A percentile compares a stretch with the other conserved stretches of the same genome.
phyloP scores from a whole-genome alignment of 2,329 filamentous ascomycete genomes.

The Ascochyta lentis region DNA sequence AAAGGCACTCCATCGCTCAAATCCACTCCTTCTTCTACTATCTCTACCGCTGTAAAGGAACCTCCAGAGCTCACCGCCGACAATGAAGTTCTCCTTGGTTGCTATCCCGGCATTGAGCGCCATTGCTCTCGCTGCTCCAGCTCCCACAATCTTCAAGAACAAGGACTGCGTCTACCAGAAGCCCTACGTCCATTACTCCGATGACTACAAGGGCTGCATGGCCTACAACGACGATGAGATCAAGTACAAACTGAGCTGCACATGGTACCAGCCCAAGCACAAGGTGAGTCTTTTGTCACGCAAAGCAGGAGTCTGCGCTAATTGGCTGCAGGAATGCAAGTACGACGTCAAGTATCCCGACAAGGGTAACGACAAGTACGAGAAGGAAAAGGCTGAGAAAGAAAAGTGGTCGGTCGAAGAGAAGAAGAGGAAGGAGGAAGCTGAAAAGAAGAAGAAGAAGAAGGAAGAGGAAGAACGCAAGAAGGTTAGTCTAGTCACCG shows the following conservation, averaged over 20 bases:
- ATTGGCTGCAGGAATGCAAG: background rate
- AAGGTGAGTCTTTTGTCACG: background rate
- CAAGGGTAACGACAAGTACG: background rate
- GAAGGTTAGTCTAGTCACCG: background rate
- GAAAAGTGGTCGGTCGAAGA: background rate
- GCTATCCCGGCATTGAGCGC: slow-evolving; percentile 4
- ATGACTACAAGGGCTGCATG: slow-evolving; percentile 5
- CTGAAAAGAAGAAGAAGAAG: background rate
- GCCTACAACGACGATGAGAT: slow-evolving; percentile 9
- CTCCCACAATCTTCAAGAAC: background rate
- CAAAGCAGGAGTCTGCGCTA: background rate
- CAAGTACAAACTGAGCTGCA: slow-evolving; percentile 4
- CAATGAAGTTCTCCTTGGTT: slow-evolving; percentile 5
- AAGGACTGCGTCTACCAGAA: slow-evolving; percentile 8
- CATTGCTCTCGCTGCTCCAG: slow-evolving; percentile 6
- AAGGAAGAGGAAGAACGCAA: background rate
- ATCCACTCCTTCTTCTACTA: background rate
- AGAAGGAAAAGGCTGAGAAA: background rate
- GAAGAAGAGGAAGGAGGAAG: too few relatives aligned
- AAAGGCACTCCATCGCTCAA: background rate
- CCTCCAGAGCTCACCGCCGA: background rate
- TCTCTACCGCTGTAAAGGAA: background rate
- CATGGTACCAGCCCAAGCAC: slow-evolving; percentile 2
- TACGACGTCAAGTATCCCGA: background rate
- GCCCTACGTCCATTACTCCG: slow-evolving; percentile 3